Evolutionary conservation across 371 early-diverging fungal species (phyloP), one percentile per base, ranked within the genome.

Genomic region (Mucor circinelloides): DNA sequence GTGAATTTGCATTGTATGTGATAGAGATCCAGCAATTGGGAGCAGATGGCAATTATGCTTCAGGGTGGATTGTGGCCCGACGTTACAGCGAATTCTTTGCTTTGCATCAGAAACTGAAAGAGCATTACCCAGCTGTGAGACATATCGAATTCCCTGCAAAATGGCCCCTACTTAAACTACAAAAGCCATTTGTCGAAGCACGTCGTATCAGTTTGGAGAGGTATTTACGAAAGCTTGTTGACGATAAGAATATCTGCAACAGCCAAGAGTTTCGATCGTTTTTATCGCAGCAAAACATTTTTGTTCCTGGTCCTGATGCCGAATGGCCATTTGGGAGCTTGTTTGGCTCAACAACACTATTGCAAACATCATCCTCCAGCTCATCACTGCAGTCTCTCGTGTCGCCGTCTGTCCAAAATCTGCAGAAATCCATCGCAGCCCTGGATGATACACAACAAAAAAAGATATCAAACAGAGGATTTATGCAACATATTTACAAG

Each of bases 11-110:
- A 0, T 73, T 91, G 6, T 95, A 94, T 68, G 84, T 89, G 52
- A 90, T 95, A 61, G 91, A 94, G 69, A 88, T 95, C 6, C 91
- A 92, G 48, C 89, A 90, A 59, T 61, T 87, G 31, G 87, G 74
- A 0, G 61, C 69, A 34, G 81, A 85, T 61, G 87, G 83, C 0
- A 78, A 77, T n/a, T 80, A 68, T 73, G 80, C 74, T 6, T 87
- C 89, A 1, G 91, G 93, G 0, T 95, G 94, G 95, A 85, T 93
- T 44, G 90, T 95, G 15, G 85, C 87, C 2, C 81, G 94, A 7
- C 80, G 94, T 0, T 94, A 92, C 77, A 86, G 89, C 40, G 95
- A 96, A 75, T 96, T 96, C 69, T 86, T 88, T 66, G 81, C 85
- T 1, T 72, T 96, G 52, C 94, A 96, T 66, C 89, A 88, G 31